Base-by-base conservation (phyloP, 164 flowering plant genomes). In the Houttuynia cordata region DNA sequence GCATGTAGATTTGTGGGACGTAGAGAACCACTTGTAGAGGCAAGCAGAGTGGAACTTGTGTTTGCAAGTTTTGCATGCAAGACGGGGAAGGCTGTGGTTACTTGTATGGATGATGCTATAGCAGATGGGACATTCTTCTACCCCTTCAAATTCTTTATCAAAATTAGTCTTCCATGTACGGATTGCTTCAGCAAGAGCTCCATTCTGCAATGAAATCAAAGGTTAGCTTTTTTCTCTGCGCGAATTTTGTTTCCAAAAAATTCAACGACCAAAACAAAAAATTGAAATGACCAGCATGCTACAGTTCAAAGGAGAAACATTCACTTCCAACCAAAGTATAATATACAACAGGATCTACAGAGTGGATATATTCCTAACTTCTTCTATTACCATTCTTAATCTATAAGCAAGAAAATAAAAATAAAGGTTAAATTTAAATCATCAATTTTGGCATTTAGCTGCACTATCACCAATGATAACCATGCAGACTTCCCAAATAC, bases 61-160 rank as follows among this genome's bases (percentile, higher is more conserved):
- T 71, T 88, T 94, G 90, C 97, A 94, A 51, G 97, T 91, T 73
- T 78, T 88, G 91, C 99, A 94, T 54, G 96, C 91, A 52, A 85
- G 93, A 23, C 90, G 84, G 30, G 99, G 99, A 62, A 87, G 80
- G 70, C 86, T 81, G 70, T 88, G 90, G 69, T 88, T 81, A 8
- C 77, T 51, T 14, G 96, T 86, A 59, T 94, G 97, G 65, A 94
- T 84, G 52, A 94, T 88, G 71, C 99, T 91, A 75, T 94, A 94
- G 76, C 97, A 94, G 56, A 94, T 91, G 19, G 99, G 99, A 67
- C 99, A 94, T 70, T 94, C 99, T 71, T 94, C 97, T 42, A 94
- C 83, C 15, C 96, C 97, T 78, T 86, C 85, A 68, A 91, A 94
- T 74, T 83, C 96, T 75, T 88, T 90, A 81, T 93, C 95, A 58